Evolutionary conservation across 257 asterid genomes (phyloP).

Genomic region (Nicotiana obtusifolia): DNA sequence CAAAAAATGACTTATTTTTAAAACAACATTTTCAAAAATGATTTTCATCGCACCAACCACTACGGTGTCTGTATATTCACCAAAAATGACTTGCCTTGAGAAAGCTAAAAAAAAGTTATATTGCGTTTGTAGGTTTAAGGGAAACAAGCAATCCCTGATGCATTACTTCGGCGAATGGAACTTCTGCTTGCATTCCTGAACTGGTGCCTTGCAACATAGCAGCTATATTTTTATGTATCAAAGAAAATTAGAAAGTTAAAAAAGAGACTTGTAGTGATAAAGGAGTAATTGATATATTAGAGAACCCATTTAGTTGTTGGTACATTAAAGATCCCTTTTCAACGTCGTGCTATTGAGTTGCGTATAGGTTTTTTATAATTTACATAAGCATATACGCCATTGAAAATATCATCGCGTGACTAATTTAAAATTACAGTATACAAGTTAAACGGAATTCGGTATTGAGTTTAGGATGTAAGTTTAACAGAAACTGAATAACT

Average conservation of each 20-base stretch:
- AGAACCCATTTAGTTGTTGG: too few relatives aligned
- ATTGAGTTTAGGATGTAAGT: too few relatives aligned
- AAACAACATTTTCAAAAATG: too few relatives aligned
- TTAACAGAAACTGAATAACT: too few relatives aligned
- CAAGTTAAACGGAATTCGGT: not conserved
- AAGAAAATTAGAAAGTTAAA: not conserved
- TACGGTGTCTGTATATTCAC: too few relatives aligned
- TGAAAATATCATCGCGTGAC: not conserved
- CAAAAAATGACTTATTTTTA: too few relatives aligned
- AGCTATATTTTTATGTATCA: too few relatives aligned
- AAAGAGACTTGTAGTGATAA: not conserved
- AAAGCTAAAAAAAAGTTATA: too few relatives aligned
- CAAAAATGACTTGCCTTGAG: too few relatives aligned
- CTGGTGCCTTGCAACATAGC: constrained; percentile 29
- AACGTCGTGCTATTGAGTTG: not conserved
- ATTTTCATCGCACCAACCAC: too few relatives aligned
- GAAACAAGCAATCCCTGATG: constrained; percentile 59
- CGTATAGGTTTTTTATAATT: not conserved
- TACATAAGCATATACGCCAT: not conserved
- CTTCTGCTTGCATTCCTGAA: constrained; percentile 58
- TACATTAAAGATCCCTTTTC: not conserved
- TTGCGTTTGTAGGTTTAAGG: constrained; percentile 27
- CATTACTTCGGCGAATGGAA: constrained; percentile 52
- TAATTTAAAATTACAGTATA: not conserved
- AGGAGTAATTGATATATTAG: too few relatives aligned